Conservation (phyloP, 1,284 basidiomycete species). For the Apiotrichum gracile region DNA sequence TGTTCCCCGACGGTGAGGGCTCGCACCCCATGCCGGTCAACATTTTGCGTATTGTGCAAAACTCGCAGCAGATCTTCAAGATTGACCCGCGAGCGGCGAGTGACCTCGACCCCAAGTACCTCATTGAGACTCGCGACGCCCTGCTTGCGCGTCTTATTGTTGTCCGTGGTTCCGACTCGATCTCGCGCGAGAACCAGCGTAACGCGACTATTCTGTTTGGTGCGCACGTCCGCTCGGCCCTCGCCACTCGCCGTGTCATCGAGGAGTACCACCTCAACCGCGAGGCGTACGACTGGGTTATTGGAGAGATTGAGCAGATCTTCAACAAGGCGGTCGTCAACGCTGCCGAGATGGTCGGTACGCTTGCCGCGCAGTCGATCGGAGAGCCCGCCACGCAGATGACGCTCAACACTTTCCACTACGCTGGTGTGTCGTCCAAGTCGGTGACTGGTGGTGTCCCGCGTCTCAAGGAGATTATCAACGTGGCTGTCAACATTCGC, state of each 20-base stretch:
- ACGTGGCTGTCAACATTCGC: conserved; percentile 97
- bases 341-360: conserved; percentile 99
- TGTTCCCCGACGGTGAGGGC: conserved; percentile 75
- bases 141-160: conserved; percentile 69
- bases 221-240: conserved; percentile 83
- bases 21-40: conserved; percentile 81
- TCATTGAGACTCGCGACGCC: conserved; percentile 71
- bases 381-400: conserved; percentile 99
- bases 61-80: conserved; percentile 94
- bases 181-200: conserved; percentile 70
- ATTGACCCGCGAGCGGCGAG: conserved; percentile 89
- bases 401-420: no score
- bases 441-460: conserved; percentile 98
- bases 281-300: conserved; percentile 94
- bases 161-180: conserved; percentile 74
- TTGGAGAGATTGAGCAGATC: conserved; percentile 92
- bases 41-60: conserved; percentile 88
- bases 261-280: conserved; percentile 79
- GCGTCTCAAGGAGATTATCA: conserved; percentile 97
- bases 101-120: conserved; percentile 82
- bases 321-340: conserved; percentile 88
- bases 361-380: conserved; percentile 94
- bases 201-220: conserved; percentile 91
- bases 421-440: conserved; percentile 96
- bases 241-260: conserved; percentile 75